Percentiles rank a stretch among this genome's conserved stretches.
Conservation (phyloP, 176 grass and related monocot species). For the Puya raimondii region DNA sequence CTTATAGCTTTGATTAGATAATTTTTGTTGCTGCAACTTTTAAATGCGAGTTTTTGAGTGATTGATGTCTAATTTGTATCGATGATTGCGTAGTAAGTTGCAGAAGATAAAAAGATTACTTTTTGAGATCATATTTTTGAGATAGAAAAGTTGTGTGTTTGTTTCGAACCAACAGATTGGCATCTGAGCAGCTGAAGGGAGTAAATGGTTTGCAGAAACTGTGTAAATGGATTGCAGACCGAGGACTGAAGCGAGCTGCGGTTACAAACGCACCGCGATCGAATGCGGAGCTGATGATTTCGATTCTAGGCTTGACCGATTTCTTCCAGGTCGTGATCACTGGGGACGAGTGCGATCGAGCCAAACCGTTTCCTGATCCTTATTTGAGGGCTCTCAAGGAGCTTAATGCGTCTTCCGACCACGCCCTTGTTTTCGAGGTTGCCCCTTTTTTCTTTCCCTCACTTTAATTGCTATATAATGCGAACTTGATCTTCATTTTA, state of each 20-base stretch:
- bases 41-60: too few relatives aligned
- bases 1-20: neutral
- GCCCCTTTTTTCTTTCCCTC: neutral
- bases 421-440: constrained; percentile 54
- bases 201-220: constrained; percentile 43
- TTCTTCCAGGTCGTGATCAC: constrained; percentile 59
- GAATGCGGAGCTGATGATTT: constrained; percentile 76
- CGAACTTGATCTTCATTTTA: neutral
- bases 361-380: constrained; percentile 59
- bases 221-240: constrained; percentile 43
- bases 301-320: constrained; percentile 52
- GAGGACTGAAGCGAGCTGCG: constrained; percentile 48
- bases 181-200: constrained; percentile 43
- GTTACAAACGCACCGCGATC: constrained; percentile 72
- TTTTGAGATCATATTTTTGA: too few relatives aligned
- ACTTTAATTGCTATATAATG: neutral
- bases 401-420: constrained; percentile 34
- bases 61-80: too few relatives aligned
- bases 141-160: too few relatives aligned
- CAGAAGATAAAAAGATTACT: too few relatives aligned
- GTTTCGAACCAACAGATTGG: constrained; percentile 18
- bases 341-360: constrained; percentile 43
- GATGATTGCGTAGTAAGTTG: too few relatives aligned
- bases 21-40: too few relatives aligned
- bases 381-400: constrained; percentile 55